phyloP scores from a whole-genome alignment of 2,329 filamentous ascomycete genomes.

The Diaporthe helianthi region DNA sequence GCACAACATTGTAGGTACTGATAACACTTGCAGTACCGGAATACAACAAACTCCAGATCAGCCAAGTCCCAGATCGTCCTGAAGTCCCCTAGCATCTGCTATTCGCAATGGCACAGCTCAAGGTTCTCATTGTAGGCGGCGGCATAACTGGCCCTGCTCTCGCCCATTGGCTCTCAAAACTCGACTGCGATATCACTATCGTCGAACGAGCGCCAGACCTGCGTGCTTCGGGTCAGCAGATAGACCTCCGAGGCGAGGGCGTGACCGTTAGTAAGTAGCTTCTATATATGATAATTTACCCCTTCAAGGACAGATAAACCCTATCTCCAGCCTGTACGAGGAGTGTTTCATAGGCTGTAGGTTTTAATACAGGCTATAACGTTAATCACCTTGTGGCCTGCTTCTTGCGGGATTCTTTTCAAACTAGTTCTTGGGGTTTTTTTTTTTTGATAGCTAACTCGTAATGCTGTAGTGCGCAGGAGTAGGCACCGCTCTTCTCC shows the following conservation, averaged over 20 bases:
- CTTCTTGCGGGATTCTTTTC: too few species aligned
- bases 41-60: not conserved
- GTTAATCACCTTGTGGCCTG: too few species aligned
- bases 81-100: not conserved
- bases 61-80: not conserved
- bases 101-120: constrained; percentile 20
- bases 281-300: too few species aligned
- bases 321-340: too few species aligned
- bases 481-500: not conserved
- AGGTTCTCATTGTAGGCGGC: constrained; percentile 34
- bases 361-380: too few species aligned
- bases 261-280: constrained; percentile 37
- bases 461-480: too few species aligned
- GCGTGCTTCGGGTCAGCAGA: constrained; percentile 39
- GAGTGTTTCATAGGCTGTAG: too few species aligned
- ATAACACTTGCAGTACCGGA: not conserved
- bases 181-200: constrained; percentile 38
- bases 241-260: constrained; percentile 41
- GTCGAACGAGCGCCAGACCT: constrained; percentile 40
- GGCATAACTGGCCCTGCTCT: constrained; percentile 40
- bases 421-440: too few species aligned
- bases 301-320: too few species aligned
- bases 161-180: constrained; percentile 39
- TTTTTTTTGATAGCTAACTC: too few species aligned
- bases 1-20: too few species aligned